Evolutionary conservation across 495 filamentous ascomycete species (phyloP), one percentile per base, ranked within the genome.

Genomic region (Lepraria neglecta): DNA sequence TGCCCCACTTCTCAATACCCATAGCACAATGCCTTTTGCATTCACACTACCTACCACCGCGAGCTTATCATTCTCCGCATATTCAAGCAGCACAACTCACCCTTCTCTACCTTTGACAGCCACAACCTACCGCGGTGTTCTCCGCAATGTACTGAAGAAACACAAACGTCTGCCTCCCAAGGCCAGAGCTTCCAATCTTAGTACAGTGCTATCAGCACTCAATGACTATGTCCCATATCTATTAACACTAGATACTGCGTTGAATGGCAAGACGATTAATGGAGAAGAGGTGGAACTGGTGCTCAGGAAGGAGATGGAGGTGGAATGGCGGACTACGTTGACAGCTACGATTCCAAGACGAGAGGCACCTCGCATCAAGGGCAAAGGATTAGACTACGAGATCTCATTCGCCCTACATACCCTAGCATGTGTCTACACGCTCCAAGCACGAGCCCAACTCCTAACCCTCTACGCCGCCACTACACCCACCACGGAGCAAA

Each of bases 1-100:
- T 35, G 33, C 33, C 33, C 33, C 33, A 35, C 33, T 1, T 35
- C 33, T 35, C 33, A 24, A 24, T 24, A 6, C 1, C 33, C 10
- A 35, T 11, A 35, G 6, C 33, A 35, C 10, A 6, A 35, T 35
- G 33, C 33, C 33, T 35, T 35, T 35, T 3, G 33, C 33, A 21
- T 95, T 92, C 68, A 76, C 79, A 38, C 82, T 96, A 43, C 89
- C 91, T 3, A 96, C 91, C 24, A 95, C 91, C 27, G 94, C 89
- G 3, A 78, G 84, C 47, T 83, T 92, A 66, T 86, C 86, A 43
- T 92, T 95, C 70, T 84, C 88, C 10, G 76, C 83, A 21, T 85
- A 78, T 74, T 84, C 92, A 68, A 67, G 53, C 62, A 72, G 71
- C 59, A 77, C 82, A 56, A 87, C 87, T 3, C 92, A 95, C 69